phyloP scores from a whole-genome alignment of 2,329 filamentous ascomycete genomes.

The Claviceps digitariae region DNA sequence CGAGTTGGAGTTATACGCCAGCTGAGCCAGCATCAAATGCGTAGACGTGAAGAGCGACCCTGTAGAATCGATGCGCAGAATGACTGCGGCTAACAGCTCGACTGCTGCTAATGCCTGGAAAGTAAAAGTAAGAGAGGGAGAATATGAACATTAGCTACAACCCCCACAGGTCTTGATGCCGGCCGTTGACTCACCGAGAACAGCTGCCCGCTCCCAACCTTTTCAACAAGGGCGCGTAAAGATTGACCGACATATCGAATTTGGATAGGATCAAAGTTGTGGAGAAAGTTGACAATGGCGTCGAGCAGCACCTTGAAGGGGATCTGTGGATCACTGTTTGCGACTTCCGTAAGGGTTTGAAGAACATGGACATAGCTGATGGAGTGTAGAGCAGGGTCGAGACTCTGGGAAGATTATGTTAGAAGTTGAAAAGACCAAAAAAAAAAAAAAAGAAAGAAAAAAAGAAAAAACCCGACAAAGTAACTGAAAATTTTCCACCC shows the following conservation, averaged over 20 bases:
- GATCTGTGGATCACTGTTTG: conserved; percentile 15
- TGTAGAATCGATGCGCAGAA: conserved; percentile 53
- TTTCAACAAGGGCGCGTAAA: conserved; percentile 31
- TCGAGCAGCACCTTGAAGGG: conserved; percentile 23
- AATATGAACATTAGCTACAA: background rate
- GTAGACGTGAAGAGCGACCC: conserved; percentile 51
- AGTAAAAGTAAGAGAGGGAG: background rate
- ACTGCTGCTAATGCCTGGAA: conserved; percentile 32
- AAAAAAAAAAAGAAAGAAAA: too few species aligned
- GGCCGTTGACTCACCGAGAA: conserved; percentile 26
- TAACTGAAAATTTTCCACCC: background rate
- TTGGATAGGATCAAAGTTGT: conserved; percentile 36
- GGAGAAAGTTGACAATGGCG: conserved; percentile 30
- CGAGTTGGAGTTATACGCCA: conserved; percentile 42
- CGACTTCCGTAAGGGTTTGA: conserved; percentile 21
- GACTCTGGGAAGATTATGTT: conserved; percentile 19
- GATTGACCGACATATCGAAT: conserved; percentile 34
- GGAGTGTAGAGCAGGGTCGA: conserved; percentile 35
- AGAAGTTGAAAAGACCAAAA: background rate
- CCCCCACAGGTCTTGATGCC: background rate
- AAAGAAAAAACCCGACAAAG: background rate
- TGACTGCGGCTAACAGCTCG: conserved; percentile 33
- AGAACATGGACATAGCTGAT: conserved; percentile 38
- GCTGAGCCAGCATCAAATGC: conserved; percentile 43
- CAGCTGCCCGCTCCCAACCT: conserved; percentile 23